phyloP scores from a whole-genome alignment of 257 asterid genomes.

The Henckelia pumila region DNA sequence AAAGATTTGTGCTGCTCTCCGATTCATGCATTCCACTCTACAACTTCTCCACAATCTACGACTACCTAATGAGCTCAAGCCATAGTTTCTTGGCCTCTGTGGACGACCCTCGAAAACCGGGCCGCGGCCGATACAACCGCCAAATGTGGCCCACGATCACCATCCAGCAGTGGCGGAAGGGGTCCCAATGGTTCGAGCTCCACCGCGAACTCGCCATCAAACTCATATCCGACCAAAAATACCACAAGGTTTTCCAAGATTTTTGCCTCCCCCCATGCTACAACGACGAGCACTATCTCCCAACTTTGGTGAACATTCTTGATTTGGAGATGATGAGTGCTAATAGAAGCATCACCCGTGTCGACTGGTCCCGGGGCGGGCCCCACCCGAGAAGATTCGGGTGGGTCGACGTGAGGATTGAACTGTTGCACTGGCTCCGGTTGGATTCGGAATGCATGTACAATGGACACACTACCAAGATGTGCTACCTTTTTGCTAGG shows the following conservation, averaged over 20 bases:
- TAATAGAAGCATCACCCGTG: constrained; percentile 49
- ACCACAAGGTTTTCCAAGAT: constrained; percentile 34
- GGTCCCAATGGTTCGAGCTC: constrained; percentile 80
- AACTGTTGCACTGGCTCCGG: constrained; percentile 40
- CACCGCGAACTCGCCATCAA: constrained; percentile 46
- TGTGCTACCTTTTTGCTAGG: constrained; percentile 66
- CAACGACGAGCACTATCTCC: constrained; percentile 55
- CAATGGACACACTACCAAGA: constrained; percentile 42
- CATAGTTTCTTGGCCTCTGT: constrained; percentile 42
- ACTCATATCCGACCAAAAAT: constrained; percentile 40
- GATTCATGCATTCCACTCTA: neutral
- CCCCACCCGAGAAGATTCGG: constrained; percentile 63
- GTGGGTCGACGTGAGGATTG: constrained; percentile 45
- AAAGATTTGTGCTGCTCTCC: neutral
- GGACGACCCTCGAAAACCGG: constrained; percentile 51
- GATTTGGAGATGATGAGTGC: constrained; percentile 35
- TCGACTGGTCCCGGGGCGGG: constrained; percentile 70
- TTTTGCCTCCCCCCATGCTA: constrained; percentile 53
- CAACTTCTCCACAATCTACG: constrained; percentile 61
- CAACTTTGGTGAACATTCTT: constrained; percentile 55
- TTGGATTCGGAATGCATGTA: constrained; percentile 42
- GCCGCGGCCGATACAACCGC: constrained; percentile 64
- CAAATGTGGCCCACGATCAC: constrained; percentile 57
- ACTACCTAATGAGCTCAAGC: constrained; percentile 36
- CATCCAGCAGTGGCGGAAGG: constrained; percentile 65